These are phyloP conservation scores for Helichrysum umbraculigerum DNA, from an alignment of 129 eudicot species.

Conservation along the genomic window DNA sequence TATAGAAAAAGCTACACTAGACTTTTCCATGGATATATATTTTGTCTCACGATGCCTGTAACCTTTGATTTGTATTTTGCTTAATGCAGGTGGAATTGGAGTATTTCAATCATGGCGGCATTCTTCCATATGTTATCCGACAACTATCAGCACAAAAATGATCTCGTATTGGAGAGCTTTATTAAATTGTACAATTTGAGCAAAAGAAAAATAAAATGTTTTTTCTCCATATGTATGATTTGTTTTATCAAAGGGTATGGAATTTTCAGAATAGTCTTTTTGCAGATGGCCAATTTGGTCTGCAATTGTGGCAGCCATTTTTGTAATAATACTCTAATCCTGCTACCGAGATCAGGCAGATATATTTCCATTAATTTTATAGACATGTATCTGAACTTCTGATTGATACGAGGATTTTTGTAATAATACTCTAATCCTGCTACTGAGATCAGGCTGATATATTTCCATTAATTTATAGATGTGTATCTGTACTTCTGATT, in stretches of 20 bases:
- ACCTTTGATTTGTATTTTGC: background rate
- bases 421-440: constrained; percentile 26
- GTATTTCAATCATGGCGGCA: constrained; percentile 84
- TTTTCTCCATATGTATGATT: constrained; percentile 20
- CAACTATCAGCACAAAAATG: constrained; percentile 49
- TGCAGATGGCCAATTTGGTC: constrained; percentile 2
- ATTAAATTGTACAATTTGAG: constrained; percentile 37
- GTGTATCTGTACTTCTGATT: constrained; percentile 1
- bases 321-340: constrained; percentile 28
- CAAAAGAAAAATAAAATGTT: constrained; percentile 32
- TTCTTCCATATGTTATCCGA: constrained; percentile 74
- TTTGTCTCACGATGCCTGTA: background rate
- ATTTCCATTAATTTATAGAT: constrained; percentile 8
- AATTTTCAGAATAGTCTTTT: constrained; percentile 11
- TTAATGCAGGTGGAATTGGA: constrained; percentile 71
- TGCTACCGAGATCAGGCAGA: constrained; percentile 10
- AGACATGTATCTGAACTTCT: constrained; percentile 4
- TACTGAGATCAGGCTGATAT: constrained; percentile 6
- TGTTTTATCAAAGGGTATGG: constrained; percentile 19
- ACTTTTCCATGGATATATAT: background rate
- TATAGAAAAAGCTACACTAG: background rate
- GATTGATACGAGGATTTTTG: constrained; percentile 10
- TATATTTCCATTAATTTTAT: constrained; percentile 6
- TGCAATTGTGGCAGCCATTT: constrained; percentile 28
- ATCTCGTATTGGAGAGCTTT: constrained; percentile 18